Conservation (phyloP, 1,284 basidiomycete species). For the Cryptococcus sp. region DNA sequence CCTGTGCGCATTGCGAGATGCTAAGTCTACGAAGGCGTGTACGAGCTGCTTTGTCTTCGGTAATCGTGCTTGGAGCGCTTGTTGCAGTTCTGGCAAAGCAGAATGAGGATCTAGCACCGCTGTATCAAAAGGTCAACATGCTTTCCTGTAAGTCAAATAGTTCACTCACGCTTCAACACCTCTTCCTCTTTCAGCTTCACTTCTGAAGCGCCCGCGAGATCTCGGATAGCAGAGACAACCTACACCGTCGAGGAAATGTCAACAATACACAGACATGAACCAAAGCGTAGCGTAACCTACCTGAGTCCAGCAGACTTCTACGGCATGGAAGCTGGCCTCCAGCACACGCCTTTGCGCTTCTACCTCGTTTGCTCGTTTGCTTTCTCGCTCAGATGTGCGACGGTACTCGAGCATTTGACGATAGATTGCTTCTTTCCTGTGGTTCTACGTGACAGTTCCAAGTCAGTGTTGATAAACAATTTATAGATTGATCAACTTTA, state of each 20-base stretch:
- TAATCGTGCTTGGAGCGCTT: conserved; percentile 34
- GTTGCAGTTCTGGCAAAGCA: conserved; percentile 32
- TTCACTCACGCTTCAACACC: conserved; percentile 32
- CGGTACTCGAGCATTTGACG: conserved; percentile 88
- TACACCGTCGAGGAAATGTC: conserved; percentile 7
- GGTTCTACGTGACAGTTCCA: conserved; percentile 56
- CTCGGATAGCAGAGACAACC: conserved; percentile 41
- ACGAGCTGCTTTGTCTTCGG: conserved; percentile 39
- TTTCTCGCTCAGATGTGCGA: conserved; percentile 72
- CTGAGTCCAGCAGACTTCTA: conserved; percentile 88
- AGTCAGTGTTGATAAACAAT: background rate
- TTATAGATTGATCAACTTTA: background rate
- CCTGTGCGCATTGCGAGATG: conserved; percentile 17
- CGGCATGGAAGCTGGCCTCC: conserved; percentile 74
- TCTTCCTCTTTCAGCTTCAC: conserved; percentile 20
- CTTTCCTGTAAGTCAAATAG: conserved; percentile 1
- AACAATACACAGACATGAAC: background rate
- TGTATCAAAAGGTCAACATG: conserved; percentile 6
- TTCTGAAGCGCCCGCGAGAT: conserved; percentile 31
- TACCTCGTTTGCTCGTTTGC: conserved; percentile 67
- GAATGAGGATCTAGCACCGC: conserved; percentile 32
- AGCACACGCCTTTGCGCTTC: conserved; percentile 71
- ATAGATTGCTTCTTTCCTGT: conserved; percentile 89
- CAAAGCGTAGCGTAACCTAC: conserved; percentile 54
- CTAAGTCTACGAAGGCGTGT: conserved; percentile 31